phyloP scores from a whole-genome alignment of 352 stramenopile genomes.

The Globisporangium paroecandrum region DNA sequence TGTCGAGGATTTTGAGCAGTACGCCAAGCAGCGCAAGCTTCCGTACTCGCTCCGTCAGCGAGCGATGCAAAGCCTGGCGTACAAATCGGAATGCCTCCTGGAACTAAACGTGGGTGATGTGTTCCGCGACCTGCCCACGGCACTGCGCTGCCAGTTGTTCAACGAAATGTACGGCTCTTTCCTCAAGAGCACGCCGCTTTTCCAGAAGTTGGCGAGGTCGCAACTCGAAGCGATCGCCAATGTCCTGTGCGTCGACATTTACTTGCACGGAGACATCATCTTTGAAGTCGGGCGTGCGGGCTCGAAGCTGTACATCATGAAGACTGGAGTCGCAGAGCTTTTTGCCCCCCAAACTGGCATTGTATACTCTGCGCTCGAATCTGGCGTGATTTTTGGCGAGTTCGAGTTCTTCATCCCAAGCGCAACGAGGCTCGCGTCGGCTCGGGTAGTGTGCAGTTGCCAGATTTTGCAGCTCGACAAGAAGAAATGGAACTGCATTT shows the following conservation, averaged over 20 bases:
- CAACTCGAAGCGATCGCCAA: conserved; percentile 53
- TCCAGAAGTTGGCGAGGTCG: conserved; percentile 28
- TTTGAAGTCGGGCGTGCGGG: conserved; percentile 42
- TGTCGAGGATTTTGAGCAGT: conserved; percentile 66
- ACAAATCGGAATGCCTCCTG: conserved; percentile 54
- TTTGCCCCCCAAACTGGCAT: conserved; percentile 31
- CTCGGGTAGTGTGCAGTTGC: conserved; percentile 51
- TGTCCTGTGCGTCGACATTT: conserved; percentile 56
- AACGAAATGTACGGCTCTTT: conserved; percentile 50
- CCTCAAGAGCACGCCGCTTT: conserved; percentile 33
- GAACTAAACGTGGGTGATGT: conserved; percentile 34
- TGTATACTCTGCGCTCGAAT: conserved; percentile 30
- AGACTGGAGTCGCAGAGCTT: conserved; percentile 43
- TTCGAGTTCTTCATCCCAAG: conserved; percentile 60
- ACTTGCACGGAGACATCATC: conserved; percentile 57
- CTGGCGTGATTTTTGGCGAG: conserved; percentile 51
- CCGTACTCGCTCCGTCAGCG: conserved; percentile 38
- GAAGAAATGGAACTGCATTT: conserved; percentile 45
- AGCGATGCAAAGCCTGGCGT: conserved; percentile 43
- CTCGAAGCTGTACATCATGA: conserved; percentile 48
- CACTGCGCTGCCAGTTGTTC: conserved; percentile 37
- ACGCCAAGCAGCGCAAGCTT: conserved; percentile 51
- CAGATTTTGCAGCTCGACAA: conserved; percentile 61
- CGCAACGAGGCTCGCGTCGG: conserved; percentile 36
- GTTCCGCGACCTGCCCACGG: conserved; percentile 42